Base-by-base conservation (phyloP, 2,329 filamentous ascomycete genomes). In the Penicillium sp. region DNA sequence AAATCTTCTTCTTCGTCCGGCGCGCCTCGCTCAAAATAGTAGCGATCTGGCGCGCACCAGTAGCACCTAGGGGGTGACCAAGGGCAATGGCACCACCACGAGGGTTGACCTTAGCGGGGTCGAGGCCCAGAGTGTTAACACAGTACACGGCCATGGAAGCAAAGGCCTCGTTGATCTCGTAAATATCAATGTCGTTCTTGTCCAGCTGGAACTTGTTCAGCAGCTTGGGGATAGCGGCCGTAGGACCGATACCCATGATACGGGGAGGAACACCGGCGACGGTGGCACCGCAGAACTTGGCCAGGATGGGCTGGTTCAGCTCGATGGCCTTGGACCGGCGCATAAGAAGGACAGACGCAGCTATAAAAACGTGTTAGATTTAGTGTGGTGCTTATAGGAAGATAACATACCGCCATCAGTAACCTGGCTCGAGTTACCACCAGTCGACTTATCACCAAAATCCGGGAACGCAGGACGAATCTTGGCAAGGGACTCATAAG, bases 111-210 rank as follows among this genome's bases (percentile, higher is more conserved):
- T 81, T 86, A 15, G 81, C 82, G 45, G 81, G 74, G 55, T 84
- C 80, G 70, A 83, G 47, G 65, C 81, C 63, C 8, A 77, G 64
- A 71, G 92, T 82, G 63, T 89, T 79, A 47, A 87, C 75, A 74
- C 90, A 95, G 81, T 96, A 97, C 27, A 96, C 91, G 1, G 89
- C 91, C 93, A 97, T 97, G 45, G 88, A 93, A 20, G 91, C 92
- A 65, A 98, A 98, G 1, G 93, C 93, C 80, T 98, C 93, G 77
- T 98, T 98, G 67, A 98, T 75, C 80, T 97, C 93, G 61, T 92
- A 79, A 31, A 97, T 80, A 66, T 98, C 93, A 54, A 93, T 81
- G 62, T 97, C 93, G 51, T 86, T 81, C 46, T 95, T 76, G 23
- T 79, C 81, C 53, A 98, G 73, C 72, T 86, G 83, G 79, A 86